phyloP scores from a whole-genome alignment of 164 flowering plant genomes.

The Tetrastigma voinierianum region DNA sequence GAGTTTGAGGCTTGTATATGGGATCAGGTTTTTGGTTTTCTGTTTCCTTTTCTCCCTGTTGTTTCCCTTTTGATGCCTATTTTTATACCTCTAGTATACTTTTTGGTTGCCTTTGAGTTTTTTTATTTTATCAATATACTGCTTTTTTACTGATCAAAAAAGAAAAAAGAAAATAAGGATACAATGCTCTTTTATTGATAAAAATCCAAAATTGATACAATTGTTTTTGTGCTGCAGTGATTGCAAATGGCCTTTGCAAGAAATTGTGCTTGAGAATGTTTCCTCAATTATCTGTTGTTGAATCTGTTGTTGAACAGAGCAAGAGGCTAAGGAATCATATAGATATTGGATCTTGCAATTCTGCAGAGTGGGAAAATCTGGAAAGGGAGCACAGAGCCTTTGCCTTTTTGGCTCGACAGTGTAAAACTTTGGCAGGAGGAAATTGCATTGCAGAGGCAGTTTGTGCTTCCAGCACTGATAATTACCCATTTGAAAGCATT shows the following conservation, averaged over 20 bases:
- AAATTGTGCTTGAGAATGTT: constrained; percentile 57
- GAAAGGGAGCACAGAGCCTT: constrained; percentile 57
- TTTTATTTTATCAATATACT: too few relatives aligned
- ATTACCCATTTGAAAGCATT: constrained; percentile 68
- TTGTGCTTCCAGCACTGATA: constrained; percentile 90
- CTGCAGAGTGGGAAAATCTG: constrained; percentile 33
- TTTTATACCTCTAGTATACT: too few relatives aligned
- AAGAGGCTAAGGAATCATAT: constrained; percentile 10
- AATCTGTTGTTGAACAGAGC: constrained; percentile 28
- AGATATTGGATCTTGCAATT: constrained; percentile 30
- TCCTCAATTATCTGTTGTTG: constrained; percentile 49
- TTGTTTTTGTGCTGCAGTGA: constrained; percentile 51
- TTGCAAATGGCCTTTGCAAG: constrained; percentile 59
- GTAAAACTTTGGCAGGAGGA: constrained; percentile 15
- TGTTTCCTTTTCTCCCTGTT: too few relatives aligned
- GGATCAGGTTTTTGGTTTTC: too few relatives aligned
- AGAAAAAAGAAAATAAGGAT: too few relatives aligned
- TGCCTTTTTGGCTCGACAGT: constrained; percentile 49
- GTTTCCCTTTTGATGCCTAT: too few relatives aligned
- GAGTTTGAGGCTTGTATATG: too few relatives aligned
- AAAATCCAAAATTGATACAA: background rate
- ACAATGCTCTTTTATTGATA: too few relatives aligned
- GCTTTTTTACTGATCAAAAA: too few relatives aligned
- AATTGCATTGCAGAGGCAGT: constrained; percentile 52
- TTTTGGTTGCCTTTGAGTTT: too few relatives aligned